phyloP scores from a whole-genome alignment of 2,329 filamentous ascomycete species.

The Calonectria hawksworthii region DNA sequence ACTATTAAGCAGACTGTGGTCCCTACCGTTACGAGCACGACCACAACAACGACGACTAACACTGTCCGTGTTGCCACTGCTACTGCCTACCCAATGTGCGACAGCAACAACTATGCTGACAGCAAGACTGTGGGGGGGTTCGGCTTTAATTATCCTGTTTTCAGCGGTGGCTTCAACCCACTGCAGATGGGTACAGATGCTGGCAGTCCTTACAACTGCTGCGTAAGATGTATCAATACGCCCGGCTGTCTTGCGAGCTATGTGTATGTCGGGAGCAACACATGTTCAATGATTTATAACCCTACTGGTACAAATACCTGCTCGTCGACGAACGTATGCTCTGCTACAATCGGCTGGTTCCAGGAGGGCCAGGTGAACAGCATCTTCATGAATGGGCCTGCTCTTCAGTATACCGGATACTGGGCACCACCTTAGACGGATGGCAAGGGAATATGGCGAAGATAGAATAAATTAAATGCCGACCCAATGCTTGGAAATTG shows the following conservation, averaged over 20 bases:
- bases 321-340: background rate
- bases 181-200: background rate
- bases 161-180: background rate
- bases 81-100: background rate
- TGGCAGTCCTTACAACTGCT: background rate
- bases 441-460: fast-evolving
- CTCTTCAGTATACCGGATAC: background rate
- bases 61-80: background rate
- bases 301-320: background rate
- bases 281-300: background rate
- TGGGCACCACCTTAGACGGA: background rate
- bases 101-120: background rate
- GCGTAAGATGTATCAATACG: background rate
- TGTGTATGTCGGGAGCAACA: background rate
- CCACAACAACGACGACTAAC: background rate
- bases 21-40: background rate
- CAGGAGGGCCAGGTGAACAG: background rate
- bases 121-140: background rate
- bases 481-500: too few relatives aligned
- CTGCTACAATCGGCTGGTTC: background rate
- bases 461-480: background rate
- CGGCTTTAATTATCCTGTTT: background rate
- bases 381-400: conserved; percentile 1
- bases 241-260: background rate
- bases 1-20: background rate